Evolutionary conservation across 495 filamentous ascomycete species (phyloP), one percentile per base, ranked within the genome.

Genomic region (Lophium mytilinum): DNA sequence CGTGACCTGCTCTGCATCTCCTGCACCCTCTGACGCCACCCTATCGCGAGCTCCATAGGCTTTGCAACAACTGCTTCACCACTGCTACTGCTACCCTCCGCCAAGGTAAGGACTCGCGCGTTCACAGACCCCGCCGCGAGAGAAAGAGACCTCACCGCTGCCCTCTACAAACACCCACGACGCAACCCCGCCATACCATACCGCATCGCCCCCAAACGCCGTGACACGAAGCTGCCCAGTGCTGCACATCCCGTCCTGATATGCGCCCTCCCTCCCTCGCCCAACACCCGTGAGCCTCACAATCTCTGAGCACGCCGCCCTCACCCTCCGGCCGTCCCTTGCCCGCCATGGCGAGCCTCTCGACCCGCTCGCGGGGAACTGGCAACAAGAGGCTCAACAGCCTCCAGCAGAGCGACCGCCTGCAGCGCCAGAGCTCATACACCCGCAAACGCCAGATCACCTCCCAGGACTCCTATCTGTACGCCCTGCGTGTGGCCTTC

Each of bases 401-500:
- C 63, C 65, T 82, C 39, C 79, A 81, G 55, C 75, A 76, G 72
- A 74, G 80, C 58, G 72, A 73, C 21, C 72, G 71, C 53, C 73
- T 78, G 52, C 59, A 63, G 42, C 78, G 80, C 57, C 78, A 75
- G 58, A 72, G 70, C 53, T 84, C 82, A 46, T 66, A 70, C 60
- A 71, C 73, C 41, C 72, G 58, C 17, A 76, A 76, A 55, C 76
- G 75, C 30, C 70, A 73, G 30, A 70, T 85, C 49, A 78, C 71
- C 60, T 71, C 77, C 57, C 77, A 89, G 60, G 88, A 95, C 73
- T 90, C 88, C 69, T 95, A 90, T 74, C 85, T 82, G 39, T 95
- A 85, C 69, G 89, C 90, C 60, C 83, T 99, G 50, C 87, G 94
- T 50, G 84, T 89, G 63, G 90, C 94, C 62, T 96, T 90, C 71